These are phyloP conservation scores for Aspergillus ruber DNA, from an alignment of 2,329 filamentous ascomycete genomes.

Conservation along the genomic window DNA sequence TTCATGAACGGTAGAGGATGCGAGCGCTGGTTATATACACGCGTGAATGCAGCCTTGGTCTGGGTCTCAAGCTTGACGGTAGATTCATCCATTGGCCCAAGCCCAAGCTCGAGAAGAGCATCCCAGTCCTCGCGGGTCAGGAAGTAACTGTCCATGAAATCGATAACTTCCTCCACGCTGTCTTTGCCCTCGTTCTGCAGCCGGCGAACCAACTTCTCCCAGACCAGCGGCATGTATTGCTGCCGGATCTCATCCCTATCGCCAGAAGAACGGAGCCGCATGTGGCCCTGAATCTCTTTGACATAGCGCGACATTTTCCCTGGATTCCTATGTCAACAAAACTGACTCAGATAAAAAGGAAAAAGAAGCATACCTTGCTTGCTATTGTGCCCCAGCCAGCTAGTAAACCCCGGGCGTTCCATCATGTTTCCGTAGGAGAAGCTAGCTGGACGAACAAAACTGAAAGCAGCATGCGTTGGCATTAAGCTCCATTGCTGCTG, in stretches of 20 bases:
- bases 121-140: conserved; percentile 94
- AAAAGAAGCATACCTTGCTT: conserved; percentile 57
- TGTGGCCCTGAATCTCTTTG: conserved; percentile 94
- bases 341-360: not conserved
- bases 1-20: conserved; percentile 97
- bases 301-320: conserved; percentile 68
- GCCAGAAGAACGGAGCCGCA: conserved; percentile 83
- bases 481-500: conserved; percentile 98
- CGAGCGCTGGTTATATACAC: conserved; percentile 77
- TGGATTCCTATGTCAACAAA: conserved; percentile 11
- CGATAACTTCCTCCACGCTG: conserved; percentile 72
- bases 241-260: conserved; percentile 92
- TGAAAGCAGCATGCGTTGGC: conserved; percentile 93
- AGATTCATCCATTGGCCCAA: conserved; percentile 75
- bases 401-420: conserved; percentile 68
- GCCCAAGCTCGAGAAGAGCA: conserved; percentile 80
- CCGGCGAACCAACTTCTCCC: conserved; percentile 69
- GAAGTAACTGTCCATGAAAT: conserved; percentile 95
- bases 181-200: conserved; percentile 76
- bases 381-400: conserved; percentile 94
- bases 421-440: conserved; percentile 74
- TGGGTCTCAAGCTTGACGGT: conserved; percentile 72
- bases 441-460: conserved; percentile 84
- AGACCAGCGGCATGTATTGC: conserved; percentile 84
- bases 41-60: conserved; percentile 83